phyloP scores from a whole-genome alignment of 805 yeast genomes.

The Candida methanosorbosa region DNA sequence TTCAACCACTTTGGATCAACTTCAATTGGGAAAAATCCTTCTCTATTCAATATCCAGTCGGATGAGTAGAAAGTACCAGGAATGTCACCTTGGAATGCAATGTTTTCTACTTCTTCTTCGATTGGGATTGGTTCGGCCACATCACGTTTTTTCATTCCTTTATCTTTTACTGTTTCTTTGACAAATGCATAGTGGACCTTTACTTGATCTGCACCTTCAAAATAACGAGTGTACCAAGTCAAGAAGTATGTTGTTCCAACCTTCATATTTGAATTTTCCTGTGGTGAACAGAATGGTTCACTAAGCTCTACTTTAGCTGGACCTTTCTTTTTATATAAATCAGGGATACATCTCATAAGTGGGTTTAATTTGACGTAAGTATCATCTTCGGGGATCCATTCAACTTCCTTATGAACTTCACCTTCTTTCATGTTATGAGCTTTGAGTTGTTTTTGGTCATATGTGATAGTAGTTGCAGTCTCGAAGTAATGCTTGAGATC shows the following conservation, averaged over 20 bases:
- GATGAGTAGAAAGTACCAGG: constrained; percentile 47
- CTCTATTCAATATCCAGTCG: constrained; percentile 57
- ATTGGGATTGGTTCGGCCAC: constrained; percentile 12
- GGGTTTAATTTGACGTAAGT: constrained; percentile 70
- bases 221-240: constrained; percentile 72
- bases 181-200: constrained; percentile 60
- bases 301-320: constrained; percentile 42
- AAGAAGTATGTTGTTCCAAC: constrained; percentile 61
- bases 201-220: constrained; percentile 52
- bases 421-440: constrained; percentile 68
- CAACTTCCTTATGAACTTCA: constrained; percentile 48
- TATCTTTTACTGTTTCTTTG: constrained; percentile 42
- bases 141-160: constrained; percentile 44
- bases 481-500: constrained; percentile 72
- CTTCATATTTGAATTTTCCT: constrained; percentile 47
- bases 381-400: constrained; percentile 57
- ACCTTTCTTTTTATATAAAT: constrained; percentile 58
- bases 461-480: constrained; percentile 50
- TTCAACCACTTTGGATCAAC: constrained; percentile 58
- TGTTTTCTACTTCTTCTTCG: constrained; percentile 9
- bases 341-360: constrained; percentile 78
- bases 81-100: constrained; percentile 19
- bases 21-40: constrained; percentile 59
- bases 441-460: constrained; percentile 52
- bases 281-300: constrained; percentile 84